A percentile compares a stretch with the other conserved stretches of the same genome.
These are phyloP conservation scores for Tephrocybe sp. DNA, from an alignment of 768 basidiomycete species.

Conservation along the genomic window DNA sequence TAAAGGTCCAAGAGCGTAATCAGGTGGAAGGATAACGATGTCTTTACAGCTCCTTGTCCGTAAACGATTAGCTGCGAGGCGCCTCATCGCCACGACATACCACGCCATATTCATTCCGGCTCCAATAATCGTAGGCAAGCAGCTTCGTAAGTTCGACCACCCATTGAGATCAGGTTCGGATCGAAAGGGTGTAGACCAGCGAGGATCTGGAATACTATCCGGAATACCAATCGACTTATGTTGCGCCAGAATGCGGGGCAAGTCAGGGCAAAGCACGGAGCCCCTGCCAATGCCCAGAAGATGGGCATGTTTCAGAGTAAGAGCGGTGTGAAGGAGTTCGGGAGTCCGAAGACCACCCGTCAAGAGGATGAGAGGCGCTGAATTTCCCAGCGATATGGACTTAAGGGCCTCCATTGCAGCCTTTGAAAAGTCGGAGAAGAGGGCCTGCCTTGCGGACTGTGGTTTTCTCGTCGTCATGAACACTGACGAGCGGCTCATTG, in stretches of 20 bases:
- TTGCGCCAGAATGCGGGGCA: constrained; percentile 43
- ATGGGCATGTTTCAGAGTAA: constrained; percentile 58
- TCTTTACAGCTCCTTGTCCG: background rate
- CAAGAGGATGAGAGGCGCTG: constrained; percentile 64
- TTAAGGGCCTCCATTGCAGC: constrained; percentile 46
- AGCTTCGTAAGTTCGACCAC: constrained; percentile 23
- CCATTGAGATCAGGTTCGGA: constrained; percentile 32
- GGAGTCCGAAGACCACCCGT: constrained; percentile 78
- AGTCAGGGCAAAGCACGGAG: constrained; percentile 58
- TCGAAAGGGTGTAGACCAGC: constrained; percentile 32
- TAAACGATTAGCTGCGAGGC: constrained; percentile 30
- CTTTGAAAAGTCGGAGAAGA: constrained; percentile 69
- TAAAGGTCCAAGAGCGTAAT: constrained; percentile 31
- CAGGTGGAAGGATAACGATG: constrained; percentile 9
- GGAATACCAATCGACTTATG: constrained; percentile 9
- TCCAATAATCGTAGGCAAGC: constrained; percentile 54
- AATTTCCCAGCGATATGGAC: constrained; percentile 21
- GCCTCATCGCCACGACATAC: constrained; percentile 61
- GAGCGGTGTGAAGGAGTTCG: constrained; percentile 48
- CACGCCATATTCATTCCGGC: constrained; percentile 63
- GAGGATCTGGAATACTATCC: constrained; percentile 1
- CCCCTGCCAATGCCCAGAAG: constrained; percentile 75
- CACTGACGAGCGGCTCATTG: constrained; percentile 27
- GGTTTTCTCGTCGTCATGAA: constrained; percentile 31
- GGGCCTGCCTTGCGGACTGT: constrained; percentile 54